Percentiles rank a stretch among this genome's conserved stretches.
Evolutionary conservation across 495 filamentous ascomycete species (phyloP).

Genomic region (Lasiosphaeria miniovina): DNA sequence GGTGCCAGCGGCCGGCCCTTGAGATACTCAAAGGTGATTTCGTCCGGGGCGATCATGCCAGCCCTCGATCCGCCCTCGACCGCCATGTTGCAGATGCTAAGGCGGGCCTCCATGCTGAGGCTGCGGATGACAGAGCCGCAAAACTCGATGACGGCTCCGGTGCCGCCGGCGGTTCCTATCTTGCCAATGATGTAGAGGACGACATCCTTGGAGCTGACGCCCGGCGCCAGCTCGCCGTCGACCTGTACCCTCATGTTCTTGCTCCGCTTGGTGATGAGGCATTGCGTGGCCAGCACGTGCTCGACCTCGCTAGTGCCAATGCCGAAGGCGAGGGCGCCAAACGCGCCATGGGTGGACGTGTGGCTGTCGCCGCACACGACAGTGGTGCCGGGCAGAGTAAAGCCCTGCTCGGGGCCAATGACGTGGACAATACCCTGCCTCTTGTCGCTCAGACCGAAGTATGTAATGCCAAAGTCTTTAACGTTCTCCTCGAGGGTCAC

Average conservation of each 20-base stretch:
- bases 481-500: constrained; percentile 96
- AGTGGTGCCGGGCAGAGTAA: constrained; percentile 95
- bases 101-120: constrained; percentile 94
- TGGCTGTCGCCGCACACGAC: constrained; percentile 98
- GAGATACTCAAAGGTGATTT: constrained; percentile 92
- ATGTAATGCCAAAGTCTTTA: constrained; percentile 92
- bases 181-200: constrained; percentile 90
- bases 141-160: constrained; percentile 92
- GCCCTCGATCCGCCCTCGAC: constrained; percentile 95
- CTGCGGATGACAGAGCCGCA: constrained; percentile 86
- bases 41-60: constrained; percentile 94
- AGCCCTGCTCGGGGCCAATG: constrained; percentile 98
- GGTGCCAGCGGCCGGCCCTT: constrained; percentile 86
- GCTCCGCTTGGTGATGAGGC: constrained; percentile 86
- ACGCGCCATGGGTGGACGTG: constrained; percentile 96
- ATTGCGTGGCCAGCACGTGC: constrained; percentile 96
- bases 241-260: constrained; percentile 99
- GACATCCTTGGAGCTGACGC: constrained; percentile 95
- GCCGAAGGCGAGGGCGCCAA: constrained; percentile 91
- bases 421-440: constrained; percentile 98
- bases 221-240: constrained; percentile 83
- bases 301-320: constrained; percentile 98
- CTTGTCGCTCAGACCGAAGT: constrained; percentile 95
- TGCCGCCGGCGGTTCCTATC: constrained; percentile 94
- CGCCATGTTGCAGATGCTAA: constrained; percentile 99